Percentiles rank a stretch among this genome's conserved stretches.
Evolutionary conservation across 805 yeast genomes (phyloP).

Genomic region (Kazachstania kunashirensis): DNA sequence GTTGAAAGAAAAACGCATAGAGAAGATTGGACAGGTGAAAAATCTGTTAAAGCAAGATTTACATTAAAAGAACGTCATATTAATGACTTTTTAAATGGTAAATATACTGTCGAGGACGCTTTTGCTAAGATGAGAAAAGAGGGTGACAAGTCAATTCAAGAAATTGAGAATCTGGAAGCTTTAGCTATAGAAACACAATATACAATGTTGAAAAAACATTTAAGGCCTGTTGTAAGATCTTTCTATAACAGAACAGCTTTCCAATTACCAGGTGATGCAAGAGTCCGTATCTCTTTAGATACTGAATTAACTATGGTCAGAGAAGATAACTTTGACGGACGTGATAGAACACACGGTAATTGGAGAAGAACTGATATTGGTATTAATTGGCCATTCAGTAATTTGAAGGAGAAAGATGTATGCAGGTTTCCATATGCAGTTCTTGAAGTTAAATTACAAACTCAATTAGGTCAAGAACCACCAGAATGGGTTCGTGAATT

Average conservation of each 20-base stretch:
- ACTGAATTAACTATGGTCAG: constrained; percentile 96
- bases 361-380: constrained; percentile 99
- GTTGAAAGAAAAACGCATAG: constrained; percentile 97
- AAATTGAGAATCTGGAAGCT: constrained; percentile 85
- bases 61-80: constrained; percentile 85
- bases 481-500: constrained; percentile 95
- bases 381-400: constrained; percentile 88
- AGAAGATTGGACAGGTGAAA: constrained; percentile 99
- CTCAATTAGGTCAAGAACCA: constrained; percentile 98
- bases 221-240: constrained; percentile 91
- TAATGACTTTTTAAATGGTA: constrained; percentile 74
- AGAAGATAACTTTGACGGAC: constrained; percentile 93
- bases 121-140: constrained; percentile 90
- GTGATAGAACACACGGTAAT: constrained; percentile 79
- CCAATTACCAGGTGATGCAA: constrained; percentile 98
- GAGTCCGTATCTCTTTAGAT: constrained; percentile 96
- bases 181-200: constrained; percentile 91
- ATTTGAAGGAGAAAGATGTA: constrained; percentile 73
- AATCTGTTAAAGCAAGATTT: constrained; percentile 96
- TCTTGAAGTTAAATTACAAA: constrained; percentile 91
- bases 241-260: constrained; percentile 97
- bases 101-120: constrained; percentile 76
- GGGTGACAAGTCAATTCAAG: constrained; percentile 77
- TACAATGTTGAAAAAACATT: constrained; percentile 68
- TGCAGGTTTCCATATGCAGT: constrained; percentile 97